phyloP scores from a whole-genome alignment of 2,329 filamentous ascomycete genomes.

The Pseudocercospora eumusae region DNA sequence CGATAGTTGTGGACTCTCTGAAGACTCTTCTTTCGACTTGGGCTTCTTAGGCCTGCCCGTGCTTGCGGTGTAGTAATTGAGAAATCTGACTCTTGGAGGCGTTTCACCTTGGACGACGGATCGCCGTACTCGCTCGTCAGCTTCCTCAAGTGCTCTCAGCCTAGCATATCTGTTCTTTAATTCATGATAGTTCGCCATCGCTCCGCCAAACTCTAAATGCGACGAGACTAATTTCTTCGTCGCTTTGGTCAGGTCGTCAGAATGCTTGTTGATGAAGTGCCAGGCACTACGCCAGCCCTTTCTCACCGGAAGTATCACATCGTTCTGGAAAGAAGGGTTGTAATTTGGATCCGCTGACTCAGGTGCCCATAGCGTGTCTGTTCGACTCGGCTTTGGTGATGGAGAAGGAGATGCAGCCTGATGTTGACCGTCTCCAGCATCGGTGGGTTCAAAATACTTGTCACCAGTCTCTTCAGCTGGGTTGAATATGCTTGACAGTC shows the following conservation, averaged over 20 bases:
- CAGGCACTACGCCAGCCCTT: conserved; percentile 67
- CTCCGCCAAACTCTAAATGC: conserved; percentile 79
- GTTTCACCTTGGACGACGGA: conserved; percentile 37
- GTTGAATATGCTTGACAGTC: conserved; percentile 74
- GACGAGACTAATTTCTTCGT: conserved; percentile 73
- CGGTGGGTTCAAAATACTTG: conserved; percentile 4
- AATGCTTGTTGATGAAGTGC: conserved; percentile 82
- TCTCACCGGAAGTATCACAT: conserved; percentile 67
- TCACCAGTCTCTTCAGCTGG: conserved; percentile 45
- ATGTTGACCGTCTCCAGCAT: neutral
- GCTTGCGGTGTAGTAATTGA: conserved; percentile 90
- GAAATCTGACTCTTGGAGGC: conserved; percentile 67
- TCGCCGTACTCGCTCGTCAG: conserved; percentile 53
- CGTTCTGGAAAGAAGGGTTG: conserved; percentile 75
- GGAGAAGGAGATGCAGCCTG: neutral
- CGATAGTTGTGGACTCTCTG: conserved; percentile 18
- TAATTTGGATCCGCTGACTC: conserved; percentile 60
- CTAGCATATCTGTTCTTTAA: conserved; percentile 69
- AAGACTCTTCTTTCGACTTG: conserved; percentile 45
- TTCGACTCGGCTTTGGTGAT: conserved; percentile 11
- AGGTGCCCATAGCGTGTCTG: conserved; percentile 35
- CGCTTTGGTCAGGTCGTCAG: conserved; percentile 68
- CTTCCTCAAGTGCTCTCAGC: conserved; percentile 70
- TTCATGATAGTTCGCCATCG: conserved; percentile 72
- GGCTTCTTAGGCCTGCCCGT: conserved; percentile 65